These are phyloP conservation scores for Rhodofomes roseus DNA, from an alignment of 1,284 basidiomycete genomes.

Conservation along the genomic window DNA sequence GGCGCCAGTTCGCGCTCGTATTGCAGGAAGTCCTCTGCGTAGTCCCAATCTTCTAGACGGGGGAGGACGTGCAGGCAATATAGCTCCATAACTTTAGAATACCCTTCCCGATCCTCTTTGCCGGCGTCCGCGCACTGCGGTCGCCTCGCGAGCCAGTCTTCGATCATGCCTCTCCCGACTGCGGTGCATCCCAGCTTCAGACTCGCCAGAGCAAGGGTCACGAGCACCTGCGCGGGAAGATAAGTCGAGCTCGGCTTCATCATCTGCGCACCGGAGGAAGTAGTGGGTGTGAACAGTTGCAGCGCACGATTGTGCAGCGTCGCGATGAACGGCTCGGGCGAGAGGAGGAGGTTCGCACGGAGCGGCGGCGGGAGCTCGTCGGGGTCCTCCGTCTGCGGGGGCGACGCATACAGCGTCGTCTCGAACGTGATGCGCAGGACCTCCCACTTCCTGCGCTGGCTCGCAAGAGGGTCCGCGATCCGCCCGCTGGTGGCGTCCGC, in stretches of 20 bases:
- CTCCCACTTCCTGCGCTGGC: conserved; percentile 75
- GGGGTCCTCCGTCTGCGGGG: conserved; percentile 37
- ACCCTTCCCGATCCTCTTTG: conserved; percentile 44
- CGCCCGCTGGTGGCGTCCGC: conserved; percentile 19
- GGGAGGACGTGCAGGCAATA: conserved; percentile 73
- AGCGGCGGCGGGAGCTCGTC: conserved; percentile 46
- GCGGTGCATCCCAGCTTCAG: conserved; percentile 61
- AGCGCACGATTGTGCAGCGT: conserved; percentile 62
- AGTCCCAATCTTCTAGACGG: conserved; percentile 71
- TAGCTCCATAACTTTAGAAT: conserved; percentile 69
- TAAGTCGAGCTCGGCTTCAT: conserved; percentile 44
- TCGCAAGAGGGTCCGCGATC: conserved; percentile 40
- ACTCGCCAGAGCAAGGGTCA: conserved; percentile 65
- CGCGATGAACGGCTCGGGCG: conserved; percentile 54
- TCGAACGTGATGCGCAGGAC: conserved; percentile 79
- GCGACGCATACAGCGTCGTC: conserved; percentile 62
- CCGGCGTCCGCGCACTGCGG: conserved; percentile 27
- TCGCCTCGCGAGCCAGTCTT: conserved; percentile 66
- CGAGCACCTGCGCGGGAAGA: conserved; percentile 64
- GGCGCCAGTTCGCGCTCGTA: conserved; percentile 64
- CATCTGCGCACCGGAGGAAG: conserved; percentile 21
- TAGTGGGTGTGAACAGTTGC: conserved; percentile 55
- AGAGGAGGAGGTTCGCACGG: conserved; percentile 48
- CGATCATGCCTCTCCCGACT: conserved; percentile 59
- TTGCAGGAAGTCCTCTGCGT: conserved; percentile 67